Evolutionary conservation across 768 basidiomycete genomes (phyloP), one percentile per base, ranked within the genome.

Genomic region (Serendipita sp.): DNA sequence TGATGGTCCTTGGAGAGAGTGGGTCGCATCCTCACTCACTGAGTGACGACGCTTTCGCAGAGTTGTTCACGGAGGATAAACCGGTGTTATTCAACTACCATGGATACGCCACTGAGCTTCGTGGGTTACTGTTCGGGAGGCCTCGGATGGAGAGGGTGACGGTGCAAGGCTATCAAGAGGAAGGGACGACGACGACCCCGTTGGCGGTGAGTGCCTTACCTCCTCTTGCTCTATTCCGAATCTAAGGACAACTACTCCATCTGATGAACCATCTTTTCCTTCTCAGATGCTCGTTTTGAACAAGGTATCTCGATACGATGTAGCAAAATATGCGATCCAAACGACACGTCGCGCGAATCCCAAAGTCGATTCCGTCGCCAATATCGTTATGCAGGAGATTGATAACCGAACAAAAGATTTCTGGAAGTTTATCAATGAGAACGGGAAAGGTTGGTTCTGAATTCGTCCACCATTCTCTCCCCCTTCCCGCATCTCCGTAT

Each of bases 1-100:
- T 94, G 48, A 86, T 96, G 82, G 84, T 93, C 63, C 79, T 96
- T 44, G 80, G 81, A 30, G 75, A 79, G 3, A 71, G 69, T n/a
- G 87, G 85, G 61, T 73, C 77, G 11, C 90, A 93, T 69, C 90
- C 90, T 5, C 90, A 91, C 67, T 77, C 87, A 1, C 75, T 93
- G 63, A 76, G 71, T 66, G 73, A 78, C 28, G 78, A 76, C 1
- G 81, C 79, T 56, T 93, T 88, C 70, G 75, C 80, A 45, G 74
- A 79, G 31, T 77, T 93, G 38, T 91, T 94, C 74, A 90, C 88
- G 4, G 70, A 72, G 24, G 81, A 89, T 69, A 79, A 75, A 66
- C 79, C 80, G 1, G 74, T 93, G 42, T 80, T 89, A 69, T 81
- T 91, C 75, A 90, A 90, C 73, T 92, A 87, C 74, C 90, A 92